phyloP scores from a whole-genome alignment of 2,329 filamentous ascomycete species.

The Pseudonectria buxi region DNA sequence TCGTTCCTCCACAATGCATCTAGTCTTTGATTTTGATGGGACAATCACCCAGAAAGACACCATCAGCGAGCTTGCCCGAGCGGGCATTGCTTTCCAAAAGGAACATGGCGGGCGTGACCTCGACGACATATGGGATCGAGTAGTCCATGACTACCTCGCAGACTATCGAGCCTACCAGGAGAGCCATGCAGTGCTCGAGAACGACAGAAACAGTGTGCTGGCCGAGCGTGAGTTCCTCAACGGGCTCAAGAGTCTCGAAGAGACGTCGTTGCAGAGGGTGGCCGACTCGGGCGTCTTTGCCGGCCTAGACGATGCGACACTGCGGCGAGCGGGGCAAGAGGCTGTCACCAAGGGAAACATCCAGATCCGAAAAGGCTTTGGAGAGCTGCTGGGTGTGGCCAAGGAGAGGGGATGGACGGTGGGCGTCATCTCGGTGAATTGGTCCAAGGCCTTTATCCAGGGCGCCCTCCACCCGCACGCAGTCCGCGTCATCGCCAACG shows the following conservation, averaged over 20 bases:
- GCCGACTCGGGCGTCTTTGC: constrained; percentile 38
- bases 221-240: constrained; percentile 39
- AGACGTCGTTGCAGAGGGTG: constrained; percentile 39
- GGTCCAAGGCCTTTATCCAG: constrained; percentile 41
- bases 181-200: constrained; percentile 26
- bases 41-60: constrained; percentile 52
- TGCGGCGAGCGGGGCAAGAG: constrained; percentile 33
- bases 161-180: constrained; percentile 34
- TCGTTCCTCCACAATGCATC: constrained; percentile 28
- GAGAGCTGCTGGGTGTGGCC: constrained; percentile 23
- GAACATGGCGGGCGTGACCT: constrained; percentile 25
- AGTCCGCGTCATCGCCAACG: constrained; percentile 38
- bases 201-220: constrained; percentile 26
- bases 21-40: constrained; percentile 54
- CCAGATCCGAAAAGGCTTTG: constrained; percentile 34
- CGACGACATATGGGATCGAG: constrained; percentile 34
- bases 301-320: constrained; percentile 25
- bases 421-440: constrained; percentile 45
- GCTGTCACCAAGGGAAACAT: constrained; percentile 29
- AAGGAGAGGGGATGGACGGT: constrained; percentile 29
- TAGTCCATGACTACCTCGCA: constrained; percentile 39
- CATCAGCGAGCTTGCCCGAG: constrained; percentile 39
- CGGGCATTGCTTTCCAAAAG: constrained; percentile 32
- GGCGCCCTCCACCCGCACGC: constrained; percentile 32
- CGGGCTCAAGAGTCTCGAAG: constrained; percentile 38